phyloP scores from a whole-genome alignment of 2,329 filamentous ascomycete species.

The Fusarium illudens region DNA sequence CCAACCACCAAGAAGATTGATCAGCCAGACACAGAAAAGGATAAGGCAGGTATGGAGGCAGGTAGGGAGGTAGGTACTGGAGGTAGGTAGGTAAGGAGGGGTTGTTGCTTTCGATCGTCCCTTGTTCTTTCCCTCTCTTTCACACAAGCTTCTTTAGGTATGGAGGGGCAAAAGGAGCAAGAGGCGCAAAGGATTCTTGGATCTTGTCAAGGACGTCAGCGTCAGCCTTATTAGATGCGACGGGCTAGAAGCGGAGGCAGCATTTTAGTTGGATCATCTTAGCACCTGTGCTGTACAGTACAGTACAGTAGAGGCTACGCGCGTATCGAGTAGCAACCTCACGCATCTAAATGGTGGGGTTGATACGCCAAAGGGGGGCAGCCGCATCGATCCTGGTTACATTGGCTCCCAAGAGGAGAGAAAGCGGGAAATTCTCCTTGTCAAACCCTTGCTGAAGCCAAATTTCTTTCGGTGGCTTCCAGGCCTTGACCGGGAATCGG shows the following conservation, averaged over 20 bases:
- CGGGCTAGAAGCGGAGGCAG: neutral
- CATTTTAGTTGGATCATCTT: neutral
- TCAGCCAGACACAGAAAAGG: neutral
- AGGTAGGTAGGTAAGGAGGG: constrained; percentile 5
- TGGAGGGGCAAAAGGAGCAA: neutral
- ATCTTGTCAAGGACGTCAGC: constrained; percentile 27
- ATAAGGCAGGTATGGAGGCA: neutral
- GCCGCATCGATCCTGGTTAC: neutral
- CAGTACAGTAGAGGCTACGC: constrained; percentile 22
- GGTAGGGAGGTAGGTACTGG: neutral
- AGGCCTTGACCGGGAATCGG: constrained; percentile 2
- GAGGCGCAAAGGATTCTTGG: constrained; percentile 4
- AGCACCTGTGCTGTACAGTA: neutral
- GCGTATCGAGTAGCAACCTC: constrained; percentile 15
- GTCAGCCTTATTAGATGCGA: constrained; percentile 35
- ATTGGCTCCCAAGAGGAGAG: neutral
- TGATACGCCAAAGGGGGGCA: constrained; percentile 1
- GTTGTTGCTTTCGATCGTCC: constrained; percentile 19
- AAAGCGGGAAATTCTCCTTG: neutral
- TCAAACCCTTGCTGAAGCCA: neutral
- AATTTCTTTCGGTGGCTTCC: neutral
- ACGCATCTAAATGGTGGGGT: constrained; percentile 16
- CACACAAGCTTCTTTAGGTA: constrained; percentile 6
- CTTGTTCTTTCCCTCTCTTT: neutral
- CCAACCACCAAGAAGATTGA: constrained; percentile 14